These are phyloP conservation scores for Mucuna pruriens DNA, from an alignment of 306 rosid genomes.

Conservation along the genomic window DNA sequence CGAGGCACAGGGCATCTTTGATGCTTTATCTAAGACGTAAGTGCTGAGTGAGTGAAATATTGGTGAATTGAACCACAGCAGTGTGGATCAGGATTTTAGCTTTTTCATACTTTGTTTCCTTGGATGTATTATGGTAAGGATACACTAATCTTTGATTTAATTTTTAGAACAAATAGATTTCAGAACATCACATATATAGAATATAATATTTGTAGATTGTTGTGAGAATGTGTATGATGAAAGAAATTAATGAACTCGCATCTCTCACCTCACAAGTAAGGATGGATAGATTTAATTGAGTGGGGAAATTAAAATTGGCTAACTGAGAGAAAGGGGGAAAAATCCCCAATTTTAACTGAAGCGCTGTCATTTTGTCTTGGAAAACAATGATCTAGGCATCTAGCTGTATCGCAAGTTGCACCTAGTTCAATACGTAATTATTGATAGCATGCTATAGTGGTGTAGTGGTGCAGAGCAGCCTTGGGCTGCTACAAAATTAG, in stretches of 20 bases:
- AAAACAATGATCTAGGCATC: not conserved
- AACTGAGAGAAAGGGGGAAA: not conserved
- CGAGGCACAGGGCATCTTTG: constrained; percentile 90
- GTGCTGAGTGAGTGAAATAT: constrained; percentile 27
- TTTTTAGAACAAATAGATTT: not conserved
- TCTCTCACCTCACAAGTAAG: not conserved
- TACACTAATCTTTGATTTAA: not conserved
- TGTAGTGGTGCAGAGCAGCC: not conserved
- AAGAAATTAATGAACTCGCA: not conserved
- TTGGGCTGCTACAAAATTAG: not conserved
- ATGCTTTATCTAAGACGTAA: constrained; percentile 94
- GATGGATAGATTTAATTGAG: not conserved
- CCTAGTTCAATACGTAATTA: not conserved
- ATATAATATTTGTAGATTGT: not conserved
- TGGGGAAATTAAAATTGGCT: not conserved
- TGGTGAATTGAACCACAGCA: not conserved
- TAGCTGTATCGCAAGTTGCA: not conserved
- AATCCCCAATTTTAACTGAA: not conserved
- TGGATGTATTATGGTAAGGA: not conserved
- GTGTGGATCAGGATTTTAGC: not conserved
- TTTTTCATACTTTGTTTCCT: constrained; percentile 14
- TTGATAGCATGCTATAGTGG: not conserved
- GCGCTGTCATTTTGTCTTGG: not conserved
- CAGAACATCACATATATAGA: not conserved
- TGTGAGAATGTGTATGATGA: not conserved